Evolutionary conservation across 352 stramenopile genomes (phyloP), one percentile per base, ranked within the genome.

Genomic region (Phytophthora citrophthora): DNA sequence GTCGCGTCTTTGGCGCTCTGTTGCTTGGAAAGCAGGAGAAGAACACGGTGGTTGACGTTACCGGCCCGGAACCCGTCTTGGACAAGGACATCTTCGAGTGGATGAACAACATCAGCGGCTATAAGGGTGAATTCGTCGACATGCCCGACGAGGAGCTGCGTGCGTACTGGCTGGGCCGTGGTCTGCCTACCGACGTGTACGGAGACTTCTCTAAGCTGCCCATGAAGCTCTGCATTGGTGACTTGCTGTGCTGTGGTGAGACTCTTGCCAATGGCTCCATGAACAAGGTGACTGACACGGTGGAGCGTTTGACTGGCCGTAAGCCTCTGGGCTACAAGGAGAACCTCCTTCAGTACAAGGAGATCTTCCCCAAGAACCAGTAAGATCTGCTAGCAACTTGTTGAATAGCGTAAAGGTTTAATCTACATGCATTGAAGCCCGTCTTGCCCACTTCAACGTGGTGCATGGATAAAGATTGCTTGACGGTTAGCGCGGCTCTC

Each of bases 61-160:
- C 69, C 0, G 69, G 69, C 1, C 64, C 68, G 0, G 45, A 76
- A 18, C 3, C 39, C 12, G 52, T 76, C 1, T n/a, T 26, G 2
- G 51, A 73, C 47, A 34, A 62, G 31, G 68, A 73, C 2, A 9
- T 76, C 2, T 49, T 76, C 20, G 57, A 73, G 6, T 76, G 48
- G 53, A 70, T 76, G 68, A 67, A 54, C 48, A 18, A 34, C 9
- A 70, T 32, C 32, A 64, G 36, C 4, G 57, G 68, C 8, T 76
- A 64, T 48, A 69, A 73, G 54, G 43, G 20, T 40, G 39, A 76
- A 18, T 62, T 53, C 40, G 68, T 73, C 5, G 58, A 73, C 54
- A 70, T 76, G 68, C 36, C 63, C 3, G 68, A 76, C 40, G 63
- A 73, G n/a, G 58, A 76, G 23, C 49, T 76, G 4, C 50, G 48